Percentiles rank a stretch among this genome's conserved stretches.
Conservation (phyloP, 1,284 basidiomycete genomes). For the Cutaneotrichosporon cutaneum region DNA sequence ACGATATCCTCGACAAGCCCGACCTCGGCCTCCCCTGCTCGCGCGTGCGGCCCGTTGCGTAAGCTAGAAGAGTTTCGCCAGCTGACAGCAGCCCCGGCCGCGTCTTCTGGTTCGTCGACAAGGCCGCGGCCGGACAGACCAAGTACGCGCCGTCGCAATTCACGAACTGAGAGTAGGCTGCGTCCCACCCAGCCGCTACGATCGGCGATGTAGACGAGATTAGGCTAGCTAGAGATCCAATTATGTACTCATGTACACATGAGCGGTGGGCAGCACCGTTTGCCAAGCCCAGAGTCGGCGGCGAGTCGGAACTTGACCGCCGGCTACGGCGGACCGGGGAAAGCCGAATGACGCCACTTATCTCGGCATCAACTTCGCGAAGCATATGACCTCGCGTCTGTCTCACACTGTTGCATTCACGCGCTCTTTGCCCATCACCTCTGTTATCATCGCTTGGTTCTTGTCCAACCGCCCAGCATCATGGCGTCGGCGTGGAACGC, state of each 20-base stretch:
- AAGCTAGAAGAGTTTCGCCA: constrained; percentile 20
- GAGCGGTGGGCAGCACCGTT: not conserved
- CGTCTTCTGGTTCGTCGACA: constrained; percentile 88
- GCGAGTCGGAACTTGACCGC: not conserved
- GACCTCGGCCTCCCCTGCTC: constrained; percentile 79
- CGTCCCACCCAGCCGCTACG: not conserved
- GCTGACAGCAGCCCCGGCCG: constrained; percentile 63
- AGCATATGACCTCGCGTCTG: not conserved
- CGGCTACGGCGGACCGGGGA: not conserved
- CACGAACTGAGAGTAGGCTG: constrained; percentile 22
- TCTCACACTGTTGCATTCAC: not conserved
- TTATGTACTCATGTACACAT: not conserved
- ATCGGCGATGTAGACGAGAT: constrained; percentile 7
- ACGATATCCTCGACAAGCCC: constrained; percentile 73
- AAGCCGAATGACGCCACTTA: not conserved
- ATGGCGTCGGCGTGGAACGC: constrained; percentile 21
- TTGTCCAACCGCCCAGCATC: not conserved
- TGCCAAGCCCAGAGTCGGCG: not conserved
- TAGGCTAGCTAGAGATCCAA: not conserved
- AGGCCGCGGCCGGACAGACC: constrained; percentile 67
- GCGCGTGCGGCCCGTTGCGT: constrained; percentile 69
- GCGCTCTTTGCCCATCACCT: no score
- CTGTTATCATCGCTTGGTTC: not conserved
- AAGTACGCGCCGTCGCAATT: constrained; percentile 46
- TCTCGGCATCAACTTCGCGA: constrained; percentile 1